Base-by-base conservation (phyloP, 2,329 filamentous ascomycete genomes). In the Colletotrichum tanaceti region DNA sequence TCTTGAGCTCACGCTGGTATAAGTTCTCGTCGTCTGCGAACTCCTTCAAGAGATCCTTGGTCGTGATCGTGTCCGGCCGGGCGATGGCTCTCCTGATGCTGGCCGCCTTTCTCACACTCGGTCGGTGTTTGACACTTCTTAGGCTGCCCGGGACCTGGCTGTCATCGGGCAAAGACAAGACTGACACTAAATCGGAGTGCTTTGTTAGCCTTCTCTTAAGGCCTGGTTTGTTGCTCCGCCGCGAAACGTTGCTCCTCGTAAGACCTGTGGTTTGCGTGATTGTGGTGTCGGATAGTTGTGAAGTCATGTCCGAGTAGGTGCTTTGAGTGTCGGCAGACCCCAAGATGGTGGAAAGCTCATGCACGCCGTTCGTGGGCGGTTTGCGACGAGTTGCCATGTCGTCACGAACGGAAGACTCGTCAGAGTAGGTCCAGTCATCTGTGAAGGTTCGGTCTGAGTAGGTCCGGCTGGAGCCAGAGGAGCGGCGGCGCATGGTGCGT, bases 101-200 rank as follows among this genome's bases (percentile, higher is more conserved):
- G 66, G 90, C 89, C 73, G 89, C 89, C 35, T 91, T 91, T 65
- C 93, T 89, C 64, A 96, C 87, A 77, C 93, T 97, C 52, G 92
- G 89, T 35, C 91, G 89, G 28, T 93, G 94, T 66, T 90, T 87
- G 70, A 93, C 89, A 75, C 91, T 94, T 75, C 85, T 89, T 68
- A 86, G 87, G 66, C 90, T 86, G 57, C 86, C 85, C 58, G 88
- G 85, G 41, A 87, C 81, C 32, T 82, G 80, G 43, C 79, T 79
- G 64, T 88, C 81, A 68, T 90, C 85, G 0, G 91, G 89, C 67
- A 93, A 81, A 0, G 94, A 98, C 10, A 99, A 84, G 3, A 97
- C 93, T 0, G 96, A 98, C 46, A 99, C 93, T 28, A 99, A 85
- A 78, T 99, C 96, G 18, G 94, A 94, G 79, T 98, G 94, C 68